Conservation (phyloP, 495 filamentous ascomycete genomes). For the Amniculicola lignicola region DNA sequence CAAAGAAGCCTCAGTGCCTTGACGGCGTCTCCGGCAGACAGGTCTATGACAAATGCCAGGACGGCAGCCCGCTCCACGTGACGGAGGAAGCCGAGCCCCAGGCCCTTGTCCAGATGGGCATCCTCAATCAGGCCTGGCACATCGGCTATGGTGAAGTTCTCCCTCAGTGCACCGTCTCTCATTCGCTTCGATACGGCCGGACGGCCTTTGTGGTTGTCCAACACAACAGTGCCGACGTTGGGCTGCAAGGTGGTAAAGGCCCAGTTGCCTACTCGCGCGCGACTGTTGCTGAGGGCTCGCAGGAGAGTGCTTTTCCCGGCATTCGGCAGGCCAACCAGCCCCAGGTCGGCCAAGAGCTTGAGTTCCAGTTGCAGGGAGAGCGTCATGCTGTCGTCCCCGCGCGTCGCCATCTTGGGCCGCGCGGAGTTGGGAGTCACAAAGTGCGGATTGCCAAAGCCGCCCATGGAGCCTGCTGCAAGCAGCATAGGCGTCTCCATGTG, state of each 20-base stretch:
- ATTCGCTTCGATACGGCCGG: constrained; percentile 43
- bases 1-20: constrained; percentile 74
- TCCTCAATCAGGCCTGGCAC: constrained; percentile 89
- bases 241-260: constrained; percentile 94
- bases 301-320: constrained; percentile 94
- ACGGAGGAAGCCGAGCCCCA: constrained; percentile 87
- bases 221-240: constrained; percentile 89
- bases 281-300: constrained; percentile 77
- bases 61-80: constrained; percentile 92
- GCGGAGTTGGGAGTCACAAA: constrained; percentile 68
- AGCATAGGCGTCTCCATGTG: constrained; percentile 80
- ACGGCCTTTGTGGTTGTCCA: constrained; percentile 76
- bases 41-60: constrained; percentile 89
- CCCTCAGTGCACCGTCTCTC: constrained; percentile 50
- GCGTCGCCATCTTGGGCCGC: constrained; percentile 81
- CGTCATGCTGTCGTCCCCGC: constrained; percentile 72
- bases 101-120: constrained; percentile 86
- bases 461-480: constrained; percentile 84
- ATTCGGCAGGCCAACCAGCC: constrained; percentile 90
- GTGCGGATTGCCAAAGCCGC: constrained; percentile 90
- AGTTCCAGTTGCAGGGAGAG: constrained; percentile 85
- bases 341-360: constrained; percentile 91
- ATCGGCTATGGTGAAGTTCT: constrained; percentile 88
- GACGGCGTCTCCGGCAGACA: constrained; percentile 75
- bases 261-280: constrained; percentile 88